phyloP scores from a whole-genome alignment of 1,284 basidiomycete species.

The Apiotrichum gracile region DNA sequence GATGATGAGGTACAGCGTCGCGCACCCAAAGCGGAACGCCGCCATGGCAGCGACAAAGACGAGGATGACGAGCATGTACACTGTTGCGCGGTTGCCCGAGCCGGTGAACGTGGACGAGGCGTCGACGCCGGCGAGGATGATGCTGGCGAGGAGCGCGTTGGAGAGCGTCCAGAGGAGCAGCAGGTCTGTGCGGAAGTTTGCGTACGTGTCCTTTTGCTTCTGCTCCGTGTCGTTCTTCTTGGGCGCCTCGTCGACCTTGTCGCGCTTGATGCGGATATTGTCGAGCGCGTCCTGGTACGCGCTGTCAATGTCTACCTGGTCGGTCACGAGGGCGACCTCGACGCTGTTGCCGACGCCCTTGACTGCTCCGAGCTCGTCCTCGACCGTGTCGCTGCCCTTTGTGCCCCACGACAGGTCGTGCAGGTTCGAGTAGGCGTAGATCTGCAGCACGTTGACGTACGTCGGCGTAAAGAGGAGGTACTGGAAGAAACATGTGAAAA shows the following conservation, averaged over 20 bases:
- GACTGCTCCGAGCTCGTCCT: constrained; percentile 72
- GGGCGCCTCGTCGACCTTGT: constrained; percentile 29
- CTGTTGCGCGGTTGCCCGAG: constrained; percentile 52
- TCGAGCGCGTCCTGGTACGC: constrained; percentile 84
- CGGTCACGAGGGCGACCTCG: constrained; percentile 79
- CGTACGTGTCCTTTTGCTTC: constrained; percentile 75
- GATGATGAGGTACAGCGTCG: constrained; percentile 59
- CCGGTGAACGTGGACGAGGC: constrained; percentile 60
- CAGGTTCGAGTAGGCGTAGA: constrained; percentile 54
- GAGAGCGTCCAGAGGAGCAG: constrained; percentile 41
- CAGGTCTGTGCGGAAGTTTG: constrained; percentile 70
- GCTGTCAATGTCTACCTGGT: constrained; percentile 77
- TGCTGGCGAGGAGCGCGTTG: constrained; percentile 72
- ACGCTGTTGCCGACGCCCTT: constrained; percentile 60
- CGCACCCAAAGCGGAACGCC: constrained; percentile 56
- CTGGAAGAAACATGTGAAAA: constrained; percentile 82
- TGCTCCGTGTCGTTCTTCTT: constrained; percentile 59
- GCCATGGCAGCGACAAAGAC: constrained; percentile 48
- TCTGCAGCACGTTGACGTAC: constrained; percentile 19
- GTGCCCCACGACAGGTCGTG: constrained; percentile 73
- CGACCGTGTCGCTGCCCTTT: constrained; percentile 63
- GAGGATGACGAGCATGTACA: constrained; percentile 43
- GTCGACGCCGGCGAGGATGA: constrained; percentile 67
- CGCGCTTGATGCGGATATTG: constrained; percentile 55
- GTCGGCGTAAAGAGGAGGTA: constrained; percentile 66